Conservation (phyloP, 192 early-diverging fungal genomes). For the Mortierella alpina region DNA sequence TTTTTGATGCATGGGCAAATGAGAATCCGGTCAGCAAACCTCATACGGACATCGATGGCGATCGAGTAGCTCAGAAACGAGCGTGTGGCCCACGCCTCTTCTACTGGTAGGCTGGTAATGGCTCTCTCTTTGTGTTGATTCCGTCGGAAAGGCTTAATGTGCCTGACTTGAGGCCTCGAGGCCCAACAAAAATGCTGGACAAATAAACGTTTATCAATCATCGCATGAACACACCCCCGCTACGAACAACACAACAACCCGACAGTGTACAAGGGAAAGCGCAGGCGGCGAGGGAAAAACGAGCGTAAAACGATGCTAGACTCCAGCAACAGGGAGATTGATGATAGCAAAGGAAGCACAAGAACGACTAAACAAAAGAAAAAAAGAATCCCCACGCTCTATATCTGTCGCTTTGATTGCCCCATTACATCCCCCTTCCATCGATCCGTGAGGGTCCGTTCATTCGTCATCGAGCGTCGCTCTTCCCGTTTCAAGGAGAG, state of each 20-base stretch:
- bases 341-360: background rate
- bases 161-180: background rate
- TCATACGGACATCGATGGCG: background rate
- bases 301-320: too few species aligned
- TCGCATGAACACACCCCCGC: background rate
- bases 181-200: constrained; percentile 30
- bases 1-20: background rate
- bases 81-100: too few species aligned
- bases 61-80: too few species aligned
- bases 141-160: background rate
- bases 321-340: too few species aligned
- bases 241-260: constrained; percentile 53
- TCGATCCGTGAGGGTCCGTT: too few species aligned
- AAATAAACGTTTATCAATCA: constrained; percentile 1
- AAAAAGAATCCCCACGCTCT: constrained; percentile 21
- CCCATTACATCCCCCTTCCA: too few species aligned
- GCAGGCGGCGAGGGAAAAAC: too few species aligned
- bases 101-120: too few species aligned
- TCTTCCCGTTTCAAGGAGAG: too few species aligned
- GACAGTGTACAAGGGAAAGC: constrained; percentile 14
- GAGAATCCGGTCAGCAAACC: background rate
- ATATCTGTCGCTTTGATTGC: too few species aligned
- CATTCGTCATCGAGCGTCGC: too few species aligned
- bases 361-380: background rate
- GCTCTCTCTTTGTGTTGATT: too few species aligned